A percentile compares a stretch with the other conserved stretches of the same genome.
Evolutionary conservation across 2,329 filamentous ascomycete species (phyloP).

Genomic region (Penicillium polonicum): DNA sequence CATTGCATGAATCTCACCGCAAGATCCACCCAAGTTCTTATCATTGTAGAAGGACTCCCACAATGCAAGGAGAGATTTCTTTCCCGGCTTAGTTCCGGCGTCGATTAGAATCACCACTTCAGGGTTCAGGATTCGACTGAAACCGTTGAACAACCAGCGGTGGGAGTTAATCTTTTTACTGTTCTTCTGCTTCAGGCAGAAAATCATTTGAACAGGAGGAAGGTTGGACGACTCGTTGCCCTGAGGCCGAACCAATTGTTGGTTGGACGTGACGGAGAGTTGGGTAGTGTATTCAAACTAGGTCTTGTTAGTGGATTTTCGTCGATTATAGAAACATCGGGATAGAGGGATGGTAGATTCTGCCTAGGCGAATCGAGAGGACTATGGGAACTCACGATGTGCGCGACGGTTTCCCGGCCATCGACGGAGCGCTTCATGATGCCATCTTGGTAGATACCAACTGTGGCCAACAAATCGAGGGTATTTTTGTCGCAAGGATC

Average conservation of each 20-base stretch:
- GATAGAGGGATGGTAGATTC: not conserved
- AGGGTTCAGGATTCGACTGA: conserved; percentile 91
- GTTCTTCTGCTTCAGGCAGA: conserved; percentile 97
- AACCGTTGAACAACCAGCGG: conserved; percentile 95
- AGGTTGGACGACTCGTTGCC: conserved; percentile 80
- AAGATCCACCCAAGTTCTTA: conserved; percentile 94
- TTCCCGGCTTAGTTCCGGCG: conserved; percentile 91
- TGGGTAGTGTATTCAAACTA: conserved; percentile 94
- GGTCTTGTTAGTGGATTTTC: not conserved
- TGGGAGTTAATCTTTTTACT: conserved; percentile 99
- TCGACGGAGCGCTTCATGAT: conserved; percentile 97
- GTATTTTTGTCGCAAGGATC: conserved; percentile 95
- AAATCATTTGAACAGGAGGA: conserved; percentile 96
- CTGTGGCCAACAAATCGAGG: conserved; percentile 86
- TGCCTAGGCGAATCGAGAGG: not conserved
- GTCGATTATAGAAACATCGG: not conserved
- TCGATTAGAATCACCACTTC: conserved; percentile 94
- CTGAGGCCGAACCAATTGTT: conserved; percentile 87
- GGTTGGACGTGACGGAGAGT: conserved; percentile 87
- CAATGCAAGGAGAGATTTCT: conserved; percentile 82
- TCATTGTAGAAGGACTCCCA: conserved; percentile 99
- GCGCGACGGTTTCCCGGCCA: conserved; percentile 89
- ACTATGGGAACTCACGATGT: conserved; percentile 58
- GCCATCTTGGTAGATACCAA: conserved; percentile 95
- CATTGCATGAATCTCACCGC: conserved; percentile 98